These are phyloP conservation scores for Moricandia moricandioides DNA, from an alignment of 345 rosid genomes.

Conservation along the genomic window DNA sequence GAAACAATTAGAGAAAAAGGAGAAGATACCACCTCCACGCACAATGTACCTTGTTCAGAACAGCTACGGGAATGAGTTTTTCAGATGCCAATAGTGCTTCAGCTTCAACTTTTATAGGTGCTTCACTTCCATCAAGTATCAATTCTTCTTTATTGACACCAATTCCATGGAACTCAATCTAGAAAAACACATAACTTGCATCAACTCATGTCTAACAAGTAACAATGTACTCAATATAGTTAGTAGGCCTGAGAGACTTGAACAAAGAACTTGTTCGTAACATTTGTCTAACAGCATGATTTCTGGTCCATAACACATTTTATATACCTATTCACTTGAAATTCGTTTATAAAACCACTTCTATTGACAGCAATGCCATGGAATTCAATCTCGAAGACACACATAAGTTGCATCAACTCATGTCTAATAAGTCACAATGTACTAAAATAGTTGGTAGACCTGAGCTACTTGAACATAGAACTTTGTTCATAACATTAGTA, in stretches of 20 bases:
- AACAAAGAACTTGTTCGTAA: slow-evolving; percentile 8
- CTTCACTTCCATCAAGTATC: slow-evolving; percentile 94
- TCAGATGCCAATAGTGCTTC: slow-evolving; percentile 78
- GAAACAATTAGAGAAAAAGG: slow-evolving; percentile 19
- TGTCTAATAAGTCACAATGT: slow-evolving; percentile 10
- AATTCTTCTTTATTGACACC: slow-evolving; percentile 69
- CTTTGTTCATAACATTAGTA: not conserved
- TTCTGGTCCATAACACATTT: not conserved
- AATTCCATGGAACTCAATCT: slow-evolving; percentile 91
- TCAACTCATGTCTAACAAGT: slow-evolving; percentile 22
- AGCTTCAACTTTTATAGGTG: slow-evolving; percentile 79
- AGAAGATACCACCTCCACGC: slow-evolving; percentile 1
- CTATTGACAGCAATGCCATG: slow-evolving; percentile 74
- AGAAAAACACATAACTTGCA: slow-evolving; percentile 20
- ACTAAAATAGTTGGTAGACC: not conserved
- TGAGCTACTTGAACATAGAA: slow-evolving; percentile 18
- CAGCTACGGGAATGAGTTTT: slow-evolving; percentile 70
- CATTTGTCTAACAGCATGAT: not conserved
- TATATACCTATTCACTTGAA: not conserved
- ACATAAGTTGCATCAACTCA: slow-evolving; percentile 14
- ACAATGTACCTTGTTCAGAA: slow-evolving; percentile 67
- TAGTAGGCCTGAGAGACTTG: not conserved
- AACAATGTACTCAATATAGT: slow-evolving; percentile 2
- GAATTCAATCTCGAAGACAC: slow-evolving; percentile 56
- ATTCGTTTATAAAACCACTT: not conserved